Evolutionary conservation across 1,139 yeast species (phyloP).

Genomic region (Debaryomyces psychrophilus): DNA sequence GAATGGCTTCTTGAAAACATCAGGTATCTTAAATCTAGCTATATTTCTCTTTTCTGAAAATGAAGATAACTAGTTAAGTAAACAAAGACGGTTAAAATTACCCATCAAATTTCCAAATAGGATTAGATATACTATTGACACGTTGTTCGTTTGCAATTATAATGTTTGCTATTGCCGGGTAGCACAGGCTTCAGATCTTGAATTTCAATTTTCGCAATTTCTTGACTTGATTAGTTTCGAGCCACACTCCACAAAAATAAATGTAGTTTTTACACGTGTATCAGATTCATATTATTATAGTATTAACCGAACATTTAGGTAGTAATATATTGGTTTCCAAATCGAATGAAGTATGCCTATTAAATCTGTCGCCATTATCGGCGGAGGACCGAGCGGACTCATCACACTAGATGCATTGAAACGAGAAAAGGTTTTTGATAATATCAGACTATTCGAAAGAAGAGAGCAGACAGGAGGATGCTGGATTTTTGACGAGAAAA

Average conservation of each 20-base stretch:
- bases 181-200: no score
- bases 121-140: no score
- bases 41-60: constrained; percentile 3
- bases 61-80: no score
- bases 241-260: neutral
- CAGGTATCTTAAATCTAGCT: constrained; percentile 7
- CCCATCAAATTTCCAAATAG: constrained; percentile 10
- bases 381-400: constrained; percentile 73
- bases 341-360: constrained; percentile 19
- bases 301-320: no score
- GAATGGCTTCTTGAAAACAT: no score
- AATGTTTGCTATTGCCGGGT: no score
- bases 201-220: neutral
- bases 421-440: constrained; percentile 45
- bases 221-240: neutral
- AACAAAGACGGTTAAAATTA: no score
- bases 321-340: no score
- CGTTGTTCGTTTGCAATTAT: constrained; percentile 8
- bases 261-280: no score
- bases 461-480: constrained; percentile 48
- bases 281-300: no score
- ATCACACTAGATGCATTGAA: constrained; percentile 57
- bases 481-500: constrained; percentile 38
- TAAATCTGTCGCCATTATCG: constrained; percentile 52
- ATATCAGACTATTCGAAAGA: constrained; percentile 49